Evolutionary conservation across 108 stramenopile genomes (phyloP).

Genomic region (Skeletonema costatum): DNA sequence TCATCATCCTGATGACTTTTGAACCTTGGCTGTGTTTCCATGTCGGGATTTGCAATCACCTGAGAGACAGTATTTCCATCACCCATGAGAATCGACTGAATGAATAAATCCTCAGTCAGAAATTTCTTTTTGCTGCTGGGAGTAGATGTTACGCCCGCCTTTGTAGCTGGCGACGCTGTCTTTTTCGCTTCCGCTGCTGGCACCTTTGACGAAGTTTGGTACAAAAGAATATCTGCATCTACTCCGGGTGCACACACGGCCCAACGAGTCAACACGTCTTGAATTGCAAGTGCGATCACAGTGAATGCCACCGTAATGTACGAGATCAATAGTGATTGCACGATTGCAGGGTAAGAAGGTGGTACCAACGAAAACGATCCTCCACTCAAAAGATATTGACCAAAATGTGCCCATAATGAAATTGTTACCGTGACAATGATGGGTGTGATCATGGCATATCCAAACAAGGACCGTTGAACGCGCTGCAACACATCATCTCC

Average conservation of each 20-base stretch:
- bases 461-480: constrained; percentile 4
- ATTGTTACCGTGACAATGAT: not conserved
- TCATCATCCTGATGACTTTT: constrained; percentile 39
- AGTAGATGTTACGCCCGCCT: not conserved
- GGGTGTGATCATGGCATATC: constrained; percentile 9
- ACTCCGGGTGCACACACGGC: constrained; percentile 28
- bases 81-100: constrained; percentile 37
- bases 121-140: constrained; percentile 5
- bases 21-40: not conserved
- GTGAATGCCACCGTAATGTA: constrained; percentile 10
- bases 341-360: not conserved
- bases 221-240: constrained; percentile 28
- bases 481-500: constrained; percentile 1
- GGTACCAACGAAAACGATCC: not conserved
- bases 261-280: constrained; percentile 39
- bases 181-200: not conserved
- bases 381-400: constrained; percentile 1
- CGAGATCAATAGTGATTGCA: constrained; percentile 23
- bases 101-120: constrained; percentile 34
- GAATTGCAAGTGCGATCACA: constrained; percentile 16
- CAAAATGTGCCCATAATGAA: constrained; percentile 10
- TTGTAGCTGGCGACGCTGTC: not conserved
- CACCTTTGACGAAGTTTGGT: not conserved
- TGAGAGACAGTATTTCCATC: constrained; percentile 28
- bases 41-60: constrained; percentile 4